Percentiles rank a stretch among this genome's conserved stretches.
phyloP scores from a whole-genome alignment of 2,329 filamentous ascomycete genomes.

The Leptodontidium sp. region DNA sequence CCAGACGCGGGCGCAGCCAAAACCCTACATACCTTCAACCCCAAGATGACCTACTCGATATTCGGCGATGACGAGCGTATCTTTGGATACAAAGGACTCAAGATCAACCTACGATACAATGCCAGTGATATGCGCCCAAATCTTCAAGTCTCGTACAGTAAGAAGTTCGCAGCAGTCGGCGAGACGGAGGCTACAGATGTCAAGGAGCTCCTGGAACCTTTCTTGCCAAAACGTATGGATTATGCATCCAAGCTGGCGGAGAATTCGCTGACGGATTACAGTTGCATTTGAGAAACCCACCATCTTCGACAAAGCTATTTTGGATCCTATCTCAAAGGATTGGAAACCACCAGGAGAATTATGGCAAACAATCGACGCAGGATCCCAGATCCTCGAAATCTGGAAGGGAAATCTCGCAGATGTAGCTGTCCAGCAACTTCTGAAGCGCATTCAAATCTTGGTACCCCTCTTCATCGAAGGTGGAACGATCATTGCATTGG shows the following conservation, averaged over 20 bases:
- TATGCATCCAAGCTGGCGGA: conserved; percentile 10
- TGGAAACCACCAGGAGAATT: conserved; percentile 80
- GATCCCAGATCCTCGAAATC: conserved; percentile 77
- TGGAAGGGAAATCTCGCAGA: conserved; percentile 83
- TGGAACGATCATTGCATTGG: conserved; percentile 76
- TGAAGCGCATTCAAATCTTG: conserved; percentile 84
- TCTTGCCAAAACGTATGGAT: conserved; percentile 69
- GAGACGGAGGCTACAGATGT: conserved; percentile 77
- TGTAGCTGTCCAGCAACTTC: conserved; percentile 71
- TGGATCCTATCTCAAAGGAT: conserved; percentile 51
- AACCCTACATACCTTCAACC: conserved; percentile 76
- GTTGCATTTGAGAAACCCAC: conserved; percentile 71
- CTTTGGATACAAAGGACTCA: conserved; percentile 86
- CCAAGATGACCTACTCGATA: conserved; percentile 88
- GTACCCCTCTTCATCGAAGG: conserved; percentile 92
- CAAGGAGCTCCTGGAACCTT: conserved; percentile 60
- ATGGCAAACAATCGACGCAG: conserved; percentile 67
- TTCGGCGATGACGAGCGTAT: conserved; percentile 94
- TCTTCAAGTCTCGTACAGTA: conserved; percentile 73
- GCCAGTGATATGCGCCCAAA: conserved; percentile 80
- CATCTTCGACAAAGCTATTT: conserved; percentile 68
- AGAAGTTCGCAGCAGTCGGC: conserved; percentile 74
- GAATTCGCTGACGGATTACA: conserved; percentile 46
- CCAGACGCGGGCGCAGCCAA: conserved; percentile 59
- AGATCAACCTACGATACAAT: conserved; percentile 74